Base-by-base conservation (phyloP, 1,284 basidiomycete genomes). In the Ceratobasidium theobromae region DNA sequence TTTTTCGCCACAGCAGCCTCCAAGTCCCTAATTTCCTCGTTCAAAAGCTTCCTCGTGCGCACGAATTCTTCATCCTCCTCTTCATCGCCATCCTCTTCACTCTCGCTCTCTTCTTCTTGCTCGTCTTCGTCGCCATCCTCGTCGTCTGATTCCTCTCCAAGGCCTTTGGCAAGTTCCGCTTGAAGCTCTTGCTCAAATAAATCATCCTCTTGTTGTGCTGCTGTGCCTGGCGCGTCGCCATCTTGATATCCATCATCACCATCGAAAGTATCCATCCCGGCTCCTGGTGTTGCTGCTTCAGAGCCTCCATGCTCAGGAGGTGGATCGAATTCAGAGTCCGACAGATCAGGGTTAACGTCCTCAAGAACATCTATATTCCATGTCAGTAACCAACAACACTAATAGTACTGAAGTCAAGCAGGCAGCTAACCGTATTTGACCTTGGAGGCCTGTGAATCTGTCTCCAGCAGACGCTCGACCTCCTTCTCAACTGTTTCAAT, bases 401-500 rank as follows among this genome's bases (percentile, higher is more conserved):
- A 23, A 35, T n/a, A 32, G 33, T 35, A 11, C 35, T 11, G 25
- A 52, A 5, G 43, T 40, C 28, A 35, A 53, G 60, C n/a, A 25
- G 35, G 11, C n/a, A 8, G 71, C 80, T 45, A 70, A 86, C 91
- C 88, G 71, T 88, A 93, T 78, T 87, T 84, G 54, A 93, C 87
- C 69, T 91, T 84, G 0, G 86, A 79, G 1, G 95, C 93, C 60
- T 88, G 78, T 9, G 87, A 84, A 77, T 99, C 97, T 70, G 91
- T 88, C 69, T 91, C 89, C 32, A 99, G 77, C 46, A 99, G 77
- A 65, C 94, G 81, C 75, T 99, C 97, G 1, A 99, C 96, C 74
- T 96, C 93, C 76, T 96, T 89, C 76, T 99, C 96, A 1, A 98
- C 95, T 33, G 92, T 95, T 79, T 98, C 95, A 71, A 98, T 98